Evolutionary conservation across 441 rosid genomes (phyloP).

Genomic region (Euphorbia corollata): DNA sequence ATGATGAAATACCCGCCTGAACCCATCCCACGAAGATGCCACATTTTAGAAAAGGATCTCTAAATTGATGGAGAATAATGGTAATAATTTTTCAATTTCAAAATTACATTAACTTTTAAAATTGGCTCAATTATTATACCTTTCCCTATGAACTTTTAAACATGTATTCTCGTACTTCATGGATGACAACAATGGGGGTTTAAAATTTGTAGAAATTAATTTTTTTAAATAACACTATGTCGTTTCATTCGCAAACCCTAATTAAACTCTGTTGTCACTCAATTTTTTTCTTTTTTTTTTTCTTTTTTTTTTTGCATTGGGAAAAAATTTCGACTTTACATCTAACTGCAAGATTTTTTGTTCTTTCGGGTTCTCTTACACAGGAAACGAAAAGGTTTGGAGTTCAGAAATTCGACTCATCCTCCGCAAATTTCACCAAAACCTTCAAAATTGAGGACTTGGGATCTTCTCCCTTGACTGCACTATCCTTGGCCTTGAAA

Average conservation of each 20-base stretch:
- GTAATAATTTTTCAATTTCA: too few species aligned
- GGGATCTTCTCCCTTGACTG: slow-evolving; percentile 34
- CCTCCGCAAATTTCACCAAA: slow-evolving; percentile 66
- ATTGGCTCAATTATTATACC: too few species aligned
- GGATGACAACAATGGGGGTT: background rate
- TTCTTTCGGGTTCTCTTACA: background rate
- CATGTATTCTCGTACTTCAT: too few species aligned
- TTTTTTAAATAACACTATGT: background rate
- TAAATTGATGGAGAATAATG: too few species aligned
- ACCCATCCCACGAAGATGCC: too few species aligned
- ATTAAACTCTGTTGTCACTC: background rate
- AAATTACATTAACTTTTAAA: too few species aligned
- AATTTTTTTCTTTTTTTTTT: too few species aligned
- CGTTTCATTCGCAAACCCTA: background rate
- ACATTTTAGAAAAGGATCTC: too few species aligned
- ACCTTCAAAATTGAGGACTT: slow-evolving; percentile 76
- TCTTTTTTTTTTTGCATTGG: slow-evolving; percentile 25
- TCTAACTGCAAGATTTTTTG: slow-evolving; percentile 23
- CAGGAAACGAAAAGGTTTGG: slow-evolving; percentile 12
- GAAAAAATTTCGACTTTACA: slow-evolving; percentile 65
- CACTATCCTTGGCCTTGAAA: slow-evolving; percentile 44
- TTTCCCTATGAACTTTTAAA: too few species aligned
- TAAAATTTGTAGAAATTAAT: background rate
- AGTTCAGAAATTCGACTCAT: slow-evolving; percentile 58
- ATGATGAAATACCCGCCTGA: too few species aligned